Conservation (phyloP, 306 rosid genomes). For the Begonia fuchsioides region DNA sequence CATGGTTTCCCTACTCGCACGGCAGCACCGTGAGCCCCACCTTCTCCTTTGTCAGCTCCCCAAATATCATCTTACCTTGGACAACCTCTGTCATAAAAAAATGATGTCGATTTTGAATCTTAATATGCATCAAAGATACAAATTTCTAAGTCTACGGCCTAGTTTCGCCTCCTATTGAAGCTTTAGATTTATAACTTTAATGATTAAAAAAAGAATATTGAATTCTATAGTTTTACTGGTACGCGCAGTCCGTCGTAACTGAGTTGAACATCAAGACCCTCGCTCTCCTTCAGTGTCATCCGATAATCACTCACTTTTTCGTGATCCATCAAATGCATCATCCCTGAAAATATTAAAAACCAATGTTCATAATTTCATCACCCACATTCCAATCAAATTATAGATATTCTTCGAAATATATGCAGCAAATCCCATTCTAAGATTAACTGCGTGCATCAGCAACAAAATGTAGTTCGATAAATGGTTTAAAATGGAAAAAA, state of each 20-base stretch:
- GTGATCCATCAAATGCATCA: slow-evolving; percentile 98
- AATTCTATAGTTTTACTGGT: slow-evolving; percentile 34
- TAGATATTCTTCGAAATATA: neutral
- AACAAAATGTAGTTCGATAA: neutral
- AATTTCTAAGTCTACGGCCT: no score
- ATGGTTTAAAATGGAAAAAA: neutral
- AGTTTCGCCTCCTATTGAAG: no score
- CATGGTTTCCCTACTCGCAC: no score
- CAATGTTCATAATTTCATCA: slow-evolving; percentile 11
- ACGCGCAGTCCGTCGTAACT: slow-evolving; percentile 83
- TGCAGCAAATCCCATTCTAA: neutral
- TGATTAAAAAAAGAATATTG: neutral
- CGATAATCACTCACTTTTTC: slow-evolving; percentile 66
- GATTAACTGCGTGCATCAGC: neutral
- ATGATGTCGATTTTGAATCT: no score
- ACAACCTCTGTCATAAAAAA: no score
- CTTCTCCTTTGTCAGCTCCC: no score
- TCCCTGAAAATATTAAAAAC: slow-evolving; percentile 20
- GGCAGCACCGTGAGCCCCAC: no score
- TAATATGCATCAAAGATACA: no score
- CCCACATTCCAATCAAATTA: neutral
- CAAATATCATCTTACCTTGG: no score
- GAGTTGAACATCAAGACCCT: slow-evolving; percentile 72
- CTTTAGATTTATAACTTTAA: no score
- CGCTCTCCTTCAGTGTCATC: slow-evolving; percentile 40